Base-by-base conservation (phyloP, 2,329 filamentous ascomycete genomes). In the Cordyceps sp. region DNA sequence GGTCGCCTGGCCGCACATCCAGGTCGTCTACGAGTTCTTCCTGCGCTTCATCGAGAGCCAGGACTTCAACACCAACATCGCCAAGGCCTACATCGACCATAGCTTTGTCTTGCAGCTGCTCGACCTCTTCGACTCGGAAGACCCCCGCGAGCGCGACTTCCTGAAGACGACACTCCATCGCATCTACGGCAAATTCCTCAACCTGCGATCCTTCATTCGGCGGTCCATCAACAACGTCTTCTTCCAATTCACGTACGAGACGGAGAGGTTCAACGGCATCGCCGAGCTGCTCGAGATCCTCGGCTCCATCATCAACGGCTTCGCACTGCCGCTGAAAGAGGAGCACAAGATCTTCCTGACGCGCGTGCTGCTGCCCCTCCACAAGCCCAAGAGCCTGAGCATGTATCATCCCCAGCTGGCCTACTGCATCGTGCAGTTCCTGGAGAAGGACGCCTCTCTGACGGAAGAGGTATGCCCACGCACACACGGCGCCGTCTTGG, bases 221-320 rank as follows among this genome's bases (percentile, higher is more conserved):
- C 76, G 90, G 46, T 98, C 90, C 35, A 98, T 98, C 69, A 98
- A 98, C 72, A 96, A 98, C 49, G 90, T 98, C 46, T 98, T 98
- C 62, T 98, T 98, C 69, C 90, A 98, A 52, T 98, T 98, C 56
- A 86, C 85, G 37, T 98, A 98, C 54, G 90, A 98, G 58, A 98
- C 90, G 4, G 90, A 98, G 57, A 73, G 90, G 36, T 96, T 98
- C 63, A 98, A 98, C 47, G 90, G 90, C 33, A 94, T 98, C 48
- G 90, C 90, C 4, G 90, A 98, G 55, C 65, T 98, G 20, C 68
- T 98, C 23, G 90, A 98, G 54, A 98, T 98, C 43, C 64, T 98
- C 32, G 90, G 90, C 20, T 96, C 90, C 41, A 98, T 98, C 49
- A 98, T 98, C 66, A 98, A 98, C 53, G 90, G 90, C 29, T 98